Percentiles rank a stretch among this genome's conserved stretches.
phyloP scores from a whole-genome alignment of 2,329 filamentous ascomycete species.

The Calonectria crousiana region DNA sequence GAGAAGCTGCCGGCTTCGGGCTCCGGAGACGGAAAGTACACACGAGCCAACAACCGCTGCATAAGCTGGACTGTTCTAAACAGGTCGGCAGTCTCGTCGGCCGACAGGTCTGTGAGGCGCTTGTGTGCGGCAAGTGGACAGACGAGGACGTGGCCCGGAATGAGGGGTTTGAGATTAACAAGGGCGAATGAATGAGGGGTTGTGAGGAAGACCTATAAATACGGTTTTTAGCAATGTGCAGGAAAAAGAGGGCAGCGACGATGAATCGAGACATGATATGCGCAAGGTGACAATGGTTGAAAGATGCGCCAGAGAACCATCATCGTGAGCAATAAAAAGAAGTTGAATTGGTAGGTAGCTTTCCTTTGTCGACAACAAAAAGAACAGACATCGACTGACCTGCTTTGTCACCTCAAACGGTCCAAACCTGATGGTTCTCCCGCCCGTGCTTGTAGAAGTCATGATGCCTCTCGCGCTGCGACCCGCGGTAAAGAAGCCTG shows the following conservation, averaged over 20 bases:
- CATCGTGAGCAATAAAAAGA: background rate
- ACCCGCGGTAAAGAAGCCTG: slow-evolving; percentile 26
- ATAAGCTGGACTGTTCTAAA: slow-evolving; percentile 89
- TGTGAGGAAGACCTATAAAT: slow-evolving; percentile 82
- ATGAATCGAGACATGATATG: background rate
- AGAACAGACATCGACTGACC: slow-evolving; percentile 56
- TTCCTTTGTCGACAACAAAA: background rate
- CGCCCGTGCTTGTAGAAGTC: slow-evolving; percentile 44
- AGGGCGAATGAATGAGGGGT: slow-evolving; percentile 86
- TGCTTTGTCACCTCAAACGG: slow-evolving; percentile 82
- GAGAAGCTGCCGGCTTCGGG: slow-evolving; percentile 81
- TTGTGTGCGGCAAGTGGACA: slow-evolving; percentile 78
- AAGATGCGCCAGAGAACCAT: background rate
- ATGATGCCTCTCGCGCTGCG: slow-evolving; percentile 42
- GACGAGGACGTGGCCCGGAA: slow-evolving; percentile 93
- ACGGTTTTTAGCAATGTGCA: background rate
- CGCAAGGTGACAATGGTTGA: background rate
- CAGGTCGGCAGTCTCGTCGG: slow-evolving; percentile 81
- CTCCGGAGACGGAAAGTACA: slow-evolving; percentile 67
- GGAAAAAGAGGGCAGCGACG: background rate
- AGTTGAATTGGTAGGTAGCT: background rate
- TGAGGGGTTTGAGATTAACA: slow-evolving; percentile 94
- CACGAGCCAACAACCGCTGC: slow-evolving; percentile 76
- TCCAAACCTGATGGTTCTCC: slow-evolving; percentile 72
- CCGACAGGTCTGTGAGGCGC: slow-evolving; percentile 80